These are phyloP conservation scores for Tilletia setariae DNA, from an alignment of 1,284 basidiomycete genomes.

Conservation along the genomic window DNA sequence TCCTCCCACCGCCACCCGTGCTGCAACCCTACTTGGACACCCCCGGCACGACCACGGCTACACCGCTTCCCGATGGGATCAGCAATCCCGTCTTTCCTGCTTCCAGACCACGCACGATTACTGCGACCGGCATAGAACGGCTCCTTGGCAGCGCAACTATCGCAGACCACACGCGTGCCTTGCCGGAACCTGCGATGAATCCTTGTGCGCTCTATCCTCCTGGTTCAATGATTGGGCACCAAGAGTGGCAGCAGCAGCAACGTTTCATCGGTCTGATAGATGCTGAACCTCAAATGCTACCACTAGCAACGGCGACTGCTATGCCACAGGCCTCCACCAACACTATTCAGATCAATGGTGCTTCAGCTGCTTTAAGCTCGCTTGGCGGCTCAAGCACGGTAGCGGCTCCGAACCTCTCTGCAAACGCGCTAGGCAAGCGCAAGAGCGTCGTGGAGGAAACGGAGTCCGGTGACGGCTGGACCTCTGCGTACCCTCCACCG, in stretches of 20 bases:
- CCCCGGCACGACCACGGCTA: too few relatives aligned
- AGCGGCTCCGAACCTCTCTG: background rate
- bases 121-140: conserved; percentile 4
- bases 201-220: conserved; percentile 7
- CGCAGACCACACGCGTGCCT: background rate
- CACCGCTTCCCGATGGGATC: background rate
- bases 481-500: conserved; percentile 8
- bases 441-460: background rate
- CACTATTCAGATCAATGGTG: background rate
- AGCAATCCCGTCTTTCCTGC: background rate
- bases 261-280: conserved; percentile 4
- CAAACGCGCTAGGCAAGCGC: background rate
- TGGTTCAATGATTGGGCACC: background rate
- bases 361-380: background rate
- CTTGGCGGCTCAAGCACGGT: background rate
- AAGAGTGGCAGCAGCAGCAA: conserved; percentile 11
- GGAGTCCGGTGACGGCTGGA: conserved; percentile 10
- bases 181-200: conserved; percentile 5
- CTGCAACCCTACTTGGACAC: background rate
- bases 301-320: background rate
- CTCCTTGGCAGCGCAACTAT: conserved; percentile 4
- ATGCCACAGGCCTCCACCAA: background rate
- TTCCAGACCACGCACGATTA: background rate
- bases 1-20: too few relatives aligned
- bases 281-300: conserved; percentile 1